A percentile compares a stretch with the other conserved stretches of the same genome.
These are phyloP conservation scores for Rhizophlyctis rosea DNA, from an alignment of 192 early-diverging fungal genomes.

Conservation along the genomic window DNA sequence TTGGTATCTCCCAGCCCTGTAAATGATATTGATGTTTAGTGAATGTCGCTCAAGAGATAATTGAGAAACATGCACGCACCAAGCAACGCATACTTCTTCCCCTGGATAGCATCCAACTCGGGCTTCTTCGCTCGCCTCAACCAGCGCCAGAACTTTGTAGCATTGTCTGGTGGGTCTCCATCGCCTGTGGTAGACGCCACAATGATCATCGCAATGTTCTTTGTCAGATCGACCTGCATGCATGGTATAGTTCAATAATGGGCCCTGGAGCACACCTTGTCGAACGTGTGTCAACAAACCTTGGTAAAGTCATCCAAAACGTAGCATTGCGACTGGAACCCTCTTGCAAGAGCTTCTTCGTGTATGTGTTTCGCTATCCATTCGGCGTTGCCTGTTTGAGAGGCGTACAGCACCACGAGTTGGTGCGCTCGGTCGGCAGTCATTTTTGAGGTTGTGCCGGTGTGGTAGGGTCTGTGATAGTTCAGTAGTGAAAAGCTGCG, in stretches of 20 bases:
- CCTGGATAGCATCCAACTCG: slow-evolving; percentile 58
- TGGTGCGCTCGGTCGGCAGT: slow-evolving; percentile 3
- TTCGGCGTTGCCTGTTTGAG: slow-evolving; percentile 94
- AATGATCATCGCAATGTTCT: slow-evolving; percentile 63
- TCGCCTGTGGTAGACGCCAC: slow-evolving; percentile 92
- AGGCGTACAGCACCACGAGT: slow-evolving; percentile 70
- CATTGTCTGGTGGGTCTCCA: slow-evolving; percentile 95
- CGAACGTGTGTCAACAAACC: slow-evolving; percentile 14
- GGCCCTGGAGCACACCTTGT: too few relatives aligned
- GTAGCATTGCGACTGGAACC: slow-evolving; percentile 60
- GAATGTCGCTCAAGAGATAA: not conserved
- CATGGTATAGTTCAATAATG: too few relatives aligned
- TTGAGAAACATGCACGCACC: too few relatives aligned
- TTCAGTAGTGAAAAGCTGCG: too few relatives aligned
- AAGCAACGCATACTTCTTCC: slow-evolving; percentile 54
- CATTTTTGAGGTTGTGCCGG: too few relatives aligned
- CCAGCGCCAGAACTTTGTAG: slow-evolving; percentile 83
- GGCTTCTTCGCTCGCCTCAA: slow-evolving; percentile 54
- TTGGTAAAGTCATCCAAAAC: slow-evolving; percentile 76
- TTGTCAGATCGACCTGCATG: slow-evolving; percentile 50
- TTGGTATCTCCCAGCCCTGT: slow-evolving; percentile 90
- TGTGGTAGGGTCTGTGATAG: too few relatives aligned
- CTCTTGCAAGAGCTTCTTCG: slow-evolving; percentile 68
- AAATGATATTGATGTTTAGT: not conserved
- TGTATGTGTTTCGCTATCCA: slow-evolving; percentile 84